These are phyloP conservation scores for Neurospora sp. DNA, from an alignment of 2,329 filamentous ascomycete species.

Conservation along the genomic window DNA sequence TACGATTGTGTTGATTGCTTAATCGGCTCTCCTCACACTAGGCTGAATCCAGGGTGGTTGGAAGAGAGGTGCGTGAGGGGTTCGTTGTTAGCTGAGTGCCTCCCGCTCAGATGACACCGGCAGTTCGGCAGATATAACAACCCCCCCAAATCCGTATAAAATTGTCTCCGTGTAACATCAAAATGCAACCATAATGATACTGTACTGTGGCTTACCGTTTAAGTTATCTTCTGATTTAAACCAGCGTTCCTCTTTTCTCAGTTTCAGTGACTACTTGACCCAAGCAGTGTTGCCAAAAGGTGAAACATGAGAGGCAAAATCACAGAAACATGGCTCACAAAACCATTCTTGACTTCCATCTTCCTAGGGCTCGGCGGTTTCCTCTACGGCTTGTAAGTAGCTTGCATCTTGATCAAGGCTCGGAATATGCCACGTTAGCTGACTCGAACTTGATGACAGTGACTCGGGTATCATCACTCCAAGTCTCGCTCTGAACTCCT, in stretches of 20 bases:
- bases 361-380: conserved; percentile 31
- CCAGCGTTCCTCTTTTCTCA: neutral
- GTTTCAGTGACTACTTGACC: neutral
- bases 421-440: neutral
- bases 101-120: neutral
- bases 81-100: neutral
- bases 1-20: neutral
- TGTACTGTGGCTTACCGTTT: neutral
- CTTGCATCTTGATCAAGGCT: neutral
- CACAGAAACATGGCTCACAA: conserved; percentile 22
- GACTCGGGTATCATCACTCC: conserved; percentile 34
- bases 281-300: neutral
- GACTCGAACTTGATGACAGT: conserved; percentile 13
- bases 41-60: neutral
- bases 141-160: neutral
- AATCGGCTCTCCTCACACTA: neutral
- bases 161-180: neutral
- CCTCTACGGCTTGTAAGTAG: conserved; percentile 28
- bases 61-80: neutral
- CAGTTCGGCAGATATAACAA: neutral
- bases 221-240: neutral
- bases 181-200: neutral
- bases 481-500: conserved; percentile 27
- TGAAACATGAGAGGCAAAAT: neutral
- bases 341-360: conserved; percentile 29